Base-by-base conservation (phyloP, 768 basidiomycete species). In the Phlebiopsis flavidoalba region DNA sequence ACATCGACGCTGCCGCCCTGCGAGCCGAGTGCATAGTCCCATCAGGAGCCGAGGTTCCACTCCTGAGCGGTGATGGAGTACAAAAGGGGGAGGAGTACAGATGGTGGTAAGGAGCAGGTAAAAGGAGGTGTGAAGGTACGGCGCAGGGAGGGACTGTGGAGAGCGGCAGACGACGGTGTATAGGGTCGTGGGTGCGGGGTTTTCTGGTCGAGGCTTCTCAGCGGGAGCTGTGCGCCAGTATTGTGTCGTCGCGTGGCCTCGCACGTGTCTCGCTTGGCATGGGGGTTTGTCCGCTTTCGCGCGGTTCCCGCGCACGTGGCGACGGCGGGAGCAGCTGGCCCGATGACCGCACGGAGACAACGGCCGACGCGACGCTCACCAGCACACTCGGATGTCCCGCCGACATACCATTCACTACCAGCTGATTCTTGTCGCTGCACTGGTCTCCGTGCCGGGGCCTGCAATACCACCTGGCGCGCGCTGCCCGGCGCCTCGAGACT, bases 1-100 rank as follows among this genome's bases (percentile, higher is more conserved):
- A 92, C 82, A 73, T 98, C 95, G 59, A 95, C 93, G 70, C 91
- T 94, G n/a, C 51, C 91, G 78, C 57, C n/a, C 94, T 79, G 60
- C 83, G 66, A 43, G 40, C 40, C 7, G 45, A 19, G 57, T 53
- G 57, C 22, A n/a, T n/a, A 46, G 52, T 15, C 52, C 52, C 52
- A 53, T 53, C 24, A 35, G 22, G 21, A 35, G 12, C 36, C 58
- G n/a, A 45, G 17, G 22, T 19, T 35, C 35, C 26, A 43, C 33
- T n/a, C 17, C 35, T 37, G 33, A 10, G 51, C 22, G 55, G n/a
- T 35, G 17, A 59, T 21, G 35, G n/a, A 3, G 22, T 52, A 15
- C 26, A 31, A 31, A 31, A 31, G 26, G 15, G 26, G 26, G 50
- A 26, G n/a, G 11, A n/a, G 15, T 37, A 35, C 1, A 35, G 35